Evolutionary conservation across 257 asterid species (phyloP).

Genomic region (Solanum chilense): DNA sequence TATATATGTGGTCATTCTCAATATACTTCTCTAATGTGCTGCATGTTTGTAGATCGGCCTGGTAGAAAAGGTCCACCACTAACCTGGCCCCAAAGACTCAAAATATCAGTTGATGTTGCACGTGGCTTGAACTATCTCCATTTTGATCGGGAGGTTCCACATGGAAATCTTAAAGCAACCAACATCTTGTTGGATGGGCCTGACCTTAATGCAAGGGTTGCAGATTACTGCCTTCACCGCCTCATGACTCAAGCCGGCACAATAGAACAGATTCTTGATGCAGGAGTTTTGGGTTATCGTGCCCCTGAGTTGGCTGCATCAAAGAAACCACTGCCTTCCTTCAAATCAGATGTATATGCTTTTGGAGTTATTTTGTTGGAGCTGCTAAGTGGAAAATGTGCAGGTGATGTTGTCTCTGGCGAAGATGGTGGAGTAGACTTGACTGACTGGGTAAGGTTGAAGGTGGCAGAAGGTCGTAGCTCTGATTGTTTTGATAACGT

Average conservation of each 20-base stretch:
- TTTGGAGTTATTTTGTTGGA: slow-evolving; percentile 85
- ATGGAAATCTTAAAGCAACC: slow-evolving; percentile 87
- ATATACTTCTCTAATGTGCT: not conserved
- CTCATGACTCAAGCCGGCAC: slow-evolving; percentile 96
- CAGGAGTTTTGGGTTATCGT: slow-evolving; percentile 90
- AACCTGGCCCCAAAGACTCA: slow-evolving; percentile 86
- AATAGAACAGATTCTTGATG: slow-evolving; percentile 82
- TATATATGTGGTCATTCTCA: not conserved
- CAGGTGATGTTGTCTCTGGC: slow-evolving; percentile 93
- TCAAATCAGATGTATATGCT: slow-evolving; percentile 91
- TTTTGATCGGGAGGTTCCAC: slow-evolving; percentile 94
- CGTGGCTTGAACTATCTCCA: slow-evolving; percentile 99
- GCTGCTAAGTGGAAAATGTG: slow-evolving; percentile 82
- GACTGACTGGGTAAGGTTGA: slow-evolving; percentile 88
- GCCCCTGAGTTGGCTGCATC: slow-evolving; percentile 87
- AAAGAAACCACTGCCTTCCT: slow-evolving; percentile 81
- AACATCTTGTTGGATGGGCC: slow-evolving; percentile 79
- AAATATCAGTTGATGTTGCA: slow-evolving; percentile 86
- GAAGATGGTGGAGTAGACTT: slow-evolving; percentile 86
- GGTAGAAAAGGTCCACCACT: slow-evolving; percentile 79
- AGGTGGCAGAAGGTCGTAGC: slow-evolving; percentile 80
- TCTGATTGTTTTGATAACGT: slow-evolving; percentile 72
- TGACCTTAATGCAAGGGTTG: slow-evolving; percentile 75
- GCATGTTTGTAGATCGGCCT: slow-evolving; percentile 57
- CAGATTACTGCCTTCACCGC: slow-evolving; percentile 93